Percentiles rank a stretch among this genome's conserved stretches.
Conservation (phyloP, 169 alveolate genomes). For the Plasmodium gaboni region DNA sequence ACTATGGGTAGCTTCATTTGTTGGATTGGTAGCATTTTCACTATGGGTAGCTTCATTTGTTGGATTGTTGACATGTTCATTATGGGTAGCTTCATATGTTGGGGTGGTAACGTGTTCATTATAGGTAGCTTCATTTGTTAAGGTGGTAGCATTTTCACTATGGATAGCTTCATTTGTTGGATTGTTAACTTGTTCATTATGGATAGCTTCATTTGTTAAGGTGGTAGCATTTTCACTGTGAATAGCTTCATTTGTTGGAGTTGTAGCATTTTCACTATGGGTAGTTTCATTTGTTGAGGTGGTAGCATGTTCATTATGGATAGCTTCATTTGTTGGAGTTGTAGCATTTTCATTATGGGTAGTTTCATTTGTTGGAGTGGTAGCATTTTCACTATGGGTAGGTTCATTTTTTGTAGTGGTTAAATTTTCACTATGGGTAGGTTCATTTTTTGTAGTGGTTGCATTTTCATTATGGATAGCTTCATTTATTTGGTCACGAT, state of each 20-base stretch:
- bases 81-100: not conserved
- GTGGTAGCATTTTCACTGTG: not conserved
- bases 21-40: not conserved
- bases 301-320: not conserved
- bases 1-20: not conserved
- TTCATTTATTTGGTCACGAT: not conserved
- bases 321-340: not conserved
- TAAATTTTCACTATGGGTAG: not conserved
- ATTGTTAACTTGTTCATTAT: not conserved
- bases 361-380: too few species aligned
- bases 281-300: not conserved
- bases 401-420: not conserved
- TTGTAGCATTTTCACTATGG: not conserved
- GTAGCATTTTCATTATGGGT: too few species aligned
- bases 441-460: not conserved
- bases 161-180: not conserved
- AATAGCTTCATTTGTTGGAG: not conserved
- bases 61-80: not conserved
- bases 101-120: not conserved
- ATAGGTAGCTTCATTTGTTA: not conserved
- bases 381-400: too few species aligned
- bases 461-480: not conserved
- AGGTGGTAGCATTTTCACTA: not conserved
- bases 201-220: not conserved
- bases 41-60: not conserved